Conservation (phyloP, 768 basidiomycete species). For the Boletus subparvulus region DNA sequence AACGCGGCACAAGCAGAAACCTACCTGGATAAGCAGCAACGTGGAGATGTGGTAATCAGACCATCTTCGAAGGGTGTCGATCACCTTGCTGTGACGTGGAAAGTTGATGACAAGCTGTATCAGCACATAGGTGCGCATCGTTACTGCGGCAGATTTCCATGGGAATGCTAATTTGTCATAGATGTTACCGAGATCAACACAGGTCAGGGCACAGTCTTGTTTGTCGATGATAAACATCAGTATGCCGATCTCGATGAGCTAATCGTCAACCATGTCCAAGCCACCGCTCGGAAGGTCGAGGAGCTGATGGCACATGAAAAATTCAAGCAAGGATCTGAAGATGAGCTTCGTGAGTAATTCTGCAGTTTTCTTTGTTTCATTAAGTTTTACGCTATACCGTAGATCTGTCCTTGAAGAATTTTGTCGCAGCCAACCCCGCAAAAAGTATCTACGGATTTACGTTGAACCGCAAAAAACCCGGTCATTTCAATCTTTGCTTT, state of each 20-base stretch:
- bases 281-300: conserved; percentile 89
- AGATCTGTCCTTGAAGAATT: conserved; percentile 89
- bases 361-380: neutral
- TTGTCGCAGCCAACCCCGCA: conserved; percentile 88
- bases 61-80: conserved; percentile 93
- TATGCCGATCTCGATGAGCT: conserved; percentile 96
- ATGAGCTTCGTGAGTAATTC: conserved; percentile 79
- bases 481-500: conserved; percentile 93
- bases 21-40: conserved; percentile 84
- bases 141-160: neutral
- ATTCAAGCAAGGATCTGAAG: conserved; percentile 84
- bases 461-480: conserved; percentile 83
- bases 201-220: conserved; percentile 65
- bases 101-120: conserved; percentile 92
- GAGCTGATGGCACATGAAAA: conserved; percentile 95
- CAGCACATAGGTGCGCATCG: conserved; percentile 84
- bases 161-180: conserved; percentile 29
- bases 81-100: conserved; percentile 98
- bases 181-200: conserved; percentile 82
- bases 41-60: conserved; percentile 94
- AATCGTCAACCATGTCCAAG: conserved; percentile 94
- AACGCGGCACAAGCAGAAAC: conserved; percentile 87
- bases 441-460: conserved; percentile 97
- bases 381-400: neutral
- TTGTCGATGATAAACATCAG: conserved; percentile 73